A percentile compares a stretch with the other conserved stretches of the same genome.
These are phyloP conservation scores for Yamadazyma sp. DNA, from an alignment of 805 yeast genomes.

Conservation along the genomic window DNA sequence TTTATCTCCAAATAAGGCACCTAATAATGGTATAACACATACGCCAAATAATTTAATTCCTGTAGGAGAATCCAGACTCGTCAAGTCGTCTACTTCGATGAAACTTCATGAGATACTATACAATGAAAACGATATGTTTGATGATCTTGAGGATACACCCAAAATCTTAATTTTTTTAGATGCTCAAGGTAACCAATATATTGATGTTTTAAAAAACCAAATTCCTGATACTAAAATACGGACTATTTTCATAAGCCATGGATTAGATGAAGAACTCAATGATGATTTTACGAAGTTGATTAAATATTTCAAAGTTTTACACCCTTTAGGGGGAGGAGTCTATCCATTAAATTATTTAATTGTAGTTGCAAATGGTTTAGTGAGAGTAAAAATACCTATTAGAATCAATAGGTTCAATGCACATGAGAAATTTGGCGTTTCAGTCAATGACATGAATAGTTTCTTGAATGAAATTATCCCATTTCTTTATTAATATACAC, in stretches of 20 bases:
- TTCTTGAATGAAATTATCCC: slow-evolving; percentile 10
- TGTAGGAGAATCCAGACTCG: not conserved
- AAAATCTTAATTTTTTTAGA: slow-evolving; percentile 26
- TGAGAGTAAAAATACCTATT: slow-evolving; percentile 16
- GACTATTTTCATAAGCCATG: slow-evolving; percentile 8
- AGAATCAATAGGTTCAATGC: slow-evolving; percentile 14
- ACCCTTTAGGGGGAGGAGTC: slow-evolving; percentile 36
- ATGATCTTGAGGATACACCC: slow-evolving; percentile 55
- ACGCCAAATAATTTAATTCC: slow-evolving; percentile 7
- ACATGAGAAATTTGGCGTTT: slow-evolving; percentile 21
- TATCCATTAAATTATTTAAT: slow-evolving; percentile 31
- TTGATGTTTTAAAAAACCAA: slow-evolving; percentile 13
- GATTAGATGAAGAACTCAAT: slow-evolving; percentile 5
- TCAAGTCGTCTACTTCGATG: slow-evolving; percentile 3
- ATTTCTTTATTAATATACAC: slow-evolving; percentile 2
- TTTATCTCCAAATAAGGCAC: slow-evolving; percentile 4
- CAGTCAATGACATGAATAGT: slow-evolving; percentile 9
- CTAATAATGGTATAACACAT: not conserved
- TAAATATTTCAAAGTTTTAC: slow-evolving; percentile 22
- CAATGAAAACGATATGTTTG: slow-evolving; percentile 67
- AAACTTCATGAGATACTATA: slow-evolving; percentile 1
- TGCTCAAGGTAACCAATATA: slow-evolving; percentile 30
- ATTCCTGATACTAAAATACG: slow-evolving; percentile 4
- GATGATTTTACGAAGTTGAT: slow-evolving; percentile 21
- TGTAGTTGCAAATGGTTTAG: slow-evolving; percentile 7